These are phyloP conservation scores for Thermothielavioides terrestris DNA, from an alignment of 495 filamentous ascomycete genomes.

Conservation along the genomic window DNA sequence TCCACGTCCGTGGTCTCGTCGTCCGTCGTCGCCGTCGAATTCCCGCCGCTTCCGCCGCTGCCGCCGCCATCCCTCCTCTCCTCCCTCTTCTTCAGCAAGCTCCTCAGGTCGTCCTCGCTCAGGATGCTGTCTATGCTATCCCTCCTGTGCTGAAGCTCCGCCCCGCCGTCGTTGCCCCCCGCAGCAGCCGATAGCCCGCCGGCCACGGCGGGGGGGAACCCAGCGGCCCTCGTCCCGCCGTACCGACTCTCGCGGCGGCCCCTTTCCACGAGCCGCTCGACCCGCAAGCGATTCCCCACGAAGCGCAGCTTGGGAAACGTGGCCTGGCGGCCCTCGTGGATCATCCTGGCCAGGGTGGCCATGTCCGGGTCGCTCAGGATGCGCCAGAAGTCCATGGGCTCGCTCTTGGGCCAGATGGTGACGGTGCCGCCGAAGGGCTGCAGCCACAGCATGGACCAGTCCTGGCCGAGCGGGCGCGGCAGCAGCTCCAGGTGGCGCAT, in stretches of 20 bases:
- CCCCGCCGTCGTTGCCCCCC: neutral
- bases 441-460: constrained; percentile 93
- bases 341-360: constrained; percentile 72
- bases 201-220: neutral
- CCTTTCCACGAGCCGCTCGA: constrained; percentile 70
- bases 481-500: constrained; percentile 85
- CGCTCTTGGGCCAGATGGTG: constrained; percentile 84
- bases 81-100: constrained; percentile 7
- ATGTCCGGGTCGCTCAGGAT: constrained; percentile 77
- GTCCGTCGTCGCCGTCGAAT: constrained; percentile 12
- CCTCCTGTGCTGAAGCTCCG: constrained; percentile 6
- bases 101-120: constrained; percentile 24
- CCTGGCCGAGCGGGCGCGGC: constrained; percentile 83
- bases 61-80: neutral
- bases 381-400: constrained; percentile 67
- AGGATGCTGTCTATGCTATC: constrained; percentile 21
- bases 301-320: constrained; percentile 88
- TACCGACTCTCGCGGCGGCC: constrained; percentile 53
- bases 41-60: neutral
- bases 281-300: constrained; percentile 72
- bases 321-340: constrained; percentile 76
- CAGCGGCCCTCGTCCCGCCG: neutral
- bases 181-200: neutral
- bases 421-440: constrained; percentile 91
- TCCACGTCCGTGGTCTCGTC: constrained; percentile 14